These are phyloP conservation scores for Gymnopilus dilepis DNA, from an alignment of 768 basidiomycete species.

Conservation along the genomic window DNA sequence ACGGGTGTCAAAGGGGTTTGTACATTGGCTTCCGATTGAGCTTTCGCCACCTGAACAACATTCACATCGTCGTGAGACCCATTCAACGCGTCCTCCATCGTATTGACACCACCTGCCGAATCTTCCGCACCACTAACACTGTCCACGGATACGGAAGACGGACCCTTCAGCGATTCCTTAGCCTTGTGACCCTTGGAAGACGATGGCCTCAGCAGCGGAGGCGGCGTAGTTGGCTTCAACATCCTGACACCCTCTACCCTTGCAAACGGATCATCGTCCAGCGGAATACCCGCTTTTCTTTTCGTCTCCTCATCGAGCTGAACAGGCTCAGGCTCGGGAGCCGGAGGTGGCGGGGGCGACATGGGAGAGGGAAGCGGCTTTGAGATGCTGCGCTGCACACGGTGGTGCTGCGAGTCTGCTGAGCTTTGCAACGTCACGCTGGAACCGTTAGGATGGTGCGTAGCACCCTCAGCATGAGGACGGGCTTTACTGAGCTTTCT, in stretches of 20 bases:
- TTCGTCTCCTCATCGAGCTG: conserved; percentile 35
- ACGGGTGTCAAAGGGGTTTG: conserved; percentile 24
- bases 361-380: conserved; percentile 20
- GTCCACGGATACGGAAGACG: conserved; percentile 17
- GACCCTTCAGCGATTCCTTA: conserved; percentile 13
- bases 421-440: conserved; percentile 21
- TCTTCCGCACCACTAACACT: not conserved
- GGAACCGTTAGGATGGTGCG: conserved; percentile 23
- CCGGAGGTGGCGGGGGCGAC: conserved; percentile 6
- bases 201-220: conserved; percentile 2
- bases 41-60: conserved; percentile 4
- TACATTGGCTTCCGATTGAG: conserved; percentile 17
- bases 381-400: conserved; percentile 19
- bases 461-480: conserved; percentile 7
- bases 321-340: conserved; percentile 21
- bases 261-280: conserved; percentile 63
- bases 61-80: not conserved
- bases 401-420: conserved; percentile 22
- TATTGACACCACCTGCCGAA: conserved; percentile 1
- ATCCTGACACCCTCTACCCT: conserved; percentile 57
- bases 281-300: conserved; percentile 40
- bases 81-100: conserved; percentile 5
- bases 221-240: conserved; percentile 35
- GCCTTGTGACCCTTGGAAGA: conserved; percentile 5
- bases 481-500: conserved; percentile 38